Conservation (phyloP, 768 basidiomycete genomes). For the Lentinula boryana region DNA sequence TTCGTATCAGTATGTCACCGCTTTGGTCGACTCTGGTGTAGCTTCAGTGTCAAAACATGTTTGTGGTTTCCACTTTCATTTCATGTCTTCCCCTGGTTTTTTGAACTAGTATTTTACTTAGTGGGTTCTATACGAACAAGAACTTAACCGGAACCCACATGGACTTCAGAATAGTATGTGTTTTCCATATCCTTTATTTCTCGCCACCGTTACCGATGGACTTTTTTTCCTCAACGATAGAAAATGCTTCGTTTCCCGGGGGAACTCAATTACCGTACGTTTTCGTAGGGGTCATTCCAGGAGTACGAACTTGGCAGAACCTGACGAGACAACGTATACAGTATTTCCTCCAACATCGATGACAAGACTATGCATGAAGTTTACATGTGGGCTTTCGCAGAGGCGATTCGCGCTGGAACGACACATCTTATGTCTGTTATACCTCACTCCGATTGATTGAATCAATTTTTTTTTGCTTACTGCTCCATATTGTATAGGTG, state of each 20-base stretch:
- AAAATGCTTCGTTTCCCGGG: background rate
- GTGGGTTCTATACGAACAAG: slow-evolving; percentile 18
- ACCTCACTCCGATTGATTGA: slow-evolving; percentile 12
- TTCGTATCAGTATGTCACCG: slow-evolving; percentile 32
- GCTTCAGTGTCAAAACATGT: slow-evolving; percentile 33
- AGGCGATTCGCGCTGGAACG: slow-evolving; percentile 25
- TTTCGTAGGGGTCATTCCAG: background rate
- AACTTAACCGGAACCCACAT: slow-evolving; percentile 13
- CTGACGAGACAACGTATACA: background rate
- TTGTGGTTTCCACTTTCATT: background rate
- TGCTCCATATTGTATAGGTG: background rate
- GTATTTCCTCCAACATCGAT: slow-evolving; percentile 28
- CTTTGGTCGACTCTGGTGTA: slow-evolving; percentile 30
- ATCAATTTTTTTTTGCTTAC: no score
- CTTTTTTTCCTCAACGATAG: background rate
- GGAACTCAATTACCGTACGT: background rate
- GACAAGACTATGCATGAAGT: slow-evolving; percentile 33
- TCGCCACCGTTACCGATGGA: no score
- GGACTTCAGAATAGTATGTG: background rate
- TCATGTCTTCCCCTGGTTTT: no score
- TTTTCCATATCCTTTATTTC: no score
- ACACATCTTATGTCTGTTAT: slow-evolving; percentile 20
- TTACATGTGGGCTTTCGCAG: slow-evolving; percentile 20
- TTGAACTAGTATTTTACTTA: background rate
- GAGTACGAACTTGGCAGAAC: background rate